Percentiles rank a stretch among this genome's conserved stretches.
These are phyloP conservation scores for Striga hermonthica DNA, from an alignment of 305 asterid species.

Conservation along the genomic window DNA sequence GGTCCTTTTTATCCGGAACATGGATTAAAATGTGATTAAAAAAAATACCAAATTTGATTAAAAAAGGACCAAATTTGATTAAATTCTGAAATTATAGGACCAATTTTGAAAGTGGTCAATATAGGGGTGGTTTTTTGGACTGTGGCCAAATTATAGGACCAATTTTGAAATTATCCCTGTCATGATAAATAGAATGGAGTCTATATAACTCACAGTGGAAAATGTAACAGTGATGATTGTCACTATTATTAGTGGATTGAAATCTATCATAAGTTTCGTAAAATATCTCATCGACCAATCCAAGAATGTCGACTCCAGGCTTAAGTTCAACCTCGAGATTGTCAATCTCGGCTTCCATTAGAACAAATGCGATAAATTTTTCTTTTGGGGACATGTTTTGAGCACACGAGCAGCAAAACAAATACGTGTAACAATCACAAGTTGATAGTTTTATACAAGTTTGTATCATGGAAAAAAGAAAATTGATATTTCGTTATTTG, in stretches of 20 bases:
- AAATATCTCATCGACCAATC: conserved; percentile 78
- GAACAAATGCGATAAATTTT: conserved; percentile 77
- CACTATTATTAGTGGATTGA: conserved; percentile 50
- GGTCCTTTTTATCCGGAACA: too few relatives aligned
- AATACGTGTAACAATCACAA: conserved; percentile 70
- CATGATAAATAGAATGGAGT: too few relatives aligned
- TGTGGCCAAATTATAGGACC: too few relatives aligned
- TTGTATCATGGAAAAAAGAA: neutral
- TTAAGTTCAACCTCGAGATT: conserved; percentile 78
- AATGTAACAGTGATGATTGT: conserved; percentile 61
- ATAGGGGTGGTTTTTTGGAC: too few relatives aligned
- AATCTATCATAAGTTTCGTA: conserved; percentile 82
- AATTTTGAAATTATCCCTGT: too few relatives aligned
- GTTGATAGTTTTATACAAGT: neutral
- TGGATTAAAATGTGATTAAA: too few relatives aligned
- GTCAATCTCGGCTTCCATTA: conserved; percentile 85
- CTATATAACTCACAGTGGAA: conserved; percentile 63
- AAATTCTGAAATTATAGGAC: too few relatives aligned
- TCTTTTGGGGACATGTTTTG: conserved; percentile 93
- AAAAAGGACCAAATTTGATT: too few relatives aligned
- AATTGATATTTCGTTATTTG: neutral
- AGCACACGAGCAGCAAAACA: conserved; percentile 89
- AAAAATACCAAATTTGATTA: too few relatives aligned
- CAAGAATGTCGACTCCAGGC: conserved; percentile 89
- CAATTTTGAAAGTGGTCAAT: too few relatives aligned